Conservation (phyloP, 2,329 filamentous ascomycete genomes). For the Graphilbum ipis-grandicollis region DNA sequence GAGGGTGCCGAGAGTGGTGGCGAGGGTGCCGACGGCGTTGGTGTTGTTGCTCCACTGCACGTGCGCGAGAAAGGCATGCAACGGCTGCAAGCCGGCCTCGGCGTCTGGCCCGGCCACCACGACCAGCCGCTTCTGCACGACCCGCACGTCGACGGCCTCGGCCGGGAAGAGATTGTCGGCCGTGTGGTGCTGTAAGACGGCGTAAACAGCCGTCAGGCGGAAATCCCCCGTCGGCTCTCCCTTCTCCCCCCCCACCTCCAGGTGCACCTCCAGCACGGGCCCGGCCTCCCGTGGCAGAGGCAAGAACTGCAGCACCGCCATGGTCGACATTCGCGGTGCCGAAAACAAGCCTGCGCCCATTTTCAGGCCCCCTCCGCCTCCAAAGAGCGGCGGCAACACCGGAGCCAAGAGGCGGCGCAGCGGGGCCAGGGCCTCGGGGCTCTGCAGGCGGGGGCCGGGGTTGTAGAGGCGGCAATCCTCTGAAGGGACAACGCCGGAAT, state of each 20-base stretch:
- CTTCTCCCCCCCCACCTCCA: slow-evolving; percentile 9
- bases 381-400: slow-evolving; percentile 26
- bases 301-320: too few relatives aligned
- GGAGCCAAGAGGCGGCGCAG: slow-evolving; percentile 24
- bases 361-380: not conserved
- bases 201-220: slow-evolving; percentile 6
- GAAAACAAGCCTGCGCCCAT: too few relatives aligned
- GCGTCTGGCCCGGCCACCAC: slow-evolving; percentile 11
- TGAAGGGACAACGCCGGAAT: too few relatives aligned
- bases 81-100: slow-evolving; percentile 9
- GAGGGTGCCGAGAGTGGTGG: slow-evolving; percentile 18
- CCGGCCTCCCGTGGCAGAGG: too few relatives aligned
- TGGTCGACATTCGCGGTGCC: too few relatives aligned
- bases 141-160: slow-evolving; percentile 28
- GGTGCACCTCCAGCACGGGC: slow-evolving; percentile 18
- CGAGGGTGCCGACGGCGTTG: not conserved
- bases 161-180: slow-evolving; percentile 28
- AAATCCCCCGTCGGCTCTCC: too few relatives aligned
- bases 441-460: not conserved
- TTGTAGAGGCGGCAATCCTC: not conserved
- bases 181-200: slow-evolving; percentile 19
- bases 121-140: slow-evolving; percentile 21
- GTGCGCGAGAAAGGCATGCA: slow-evolving; percentile 25
- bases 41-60: slow-evolving; percentile 12
- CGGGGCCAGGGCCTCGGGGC: slow-evolving; percentile 1